phyloP scores from a whole-genome alignment of 305 asterid genomes.

The Coffea humblotiana region DNA sequence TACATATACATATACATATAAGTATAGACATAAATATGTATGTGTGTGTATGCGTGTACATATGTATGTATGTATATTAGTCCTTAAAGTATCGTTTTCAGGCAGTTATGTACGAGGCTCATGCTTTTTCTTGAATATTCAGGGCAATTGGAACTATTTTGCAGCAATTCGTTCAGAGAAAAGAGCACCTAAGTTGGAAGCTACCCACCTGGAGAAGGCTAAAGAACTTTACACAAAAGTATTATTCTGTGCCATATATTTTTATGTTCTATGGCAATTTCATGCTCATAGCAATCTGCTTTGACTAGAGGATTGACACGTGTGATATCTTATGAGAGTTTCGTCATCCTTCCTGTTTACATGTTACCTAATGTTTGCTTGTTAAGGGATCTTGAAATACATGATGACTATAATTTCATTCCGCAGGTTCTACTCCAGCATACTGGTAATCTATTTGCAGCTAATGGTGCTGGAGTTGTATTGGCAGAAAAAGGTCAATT shows the following conservation, averaged over 20 bases:
- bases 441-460: slow-evolving; percentile 92
- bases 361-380: not conserved
- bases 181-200: slow-evolving; percentile 91
- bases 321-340: not conserved
- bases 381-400: slow-evolving; percentile 8
- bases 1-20: too few relatives aligned
- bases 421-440: slow-evolving; percentile 84
- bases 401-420: slow-evolving; percentile 24
- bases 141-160: slow-evolving; percentile 99
- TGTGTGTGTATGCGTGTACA: too few relatives aligned
- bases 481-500: slow-evolving; percentile 96
- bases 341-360: not conserved
- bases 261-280: not conserved
- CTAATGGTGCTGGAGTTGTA: slow-evolving; percentile 98
- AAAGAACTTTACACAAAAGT: slow-evolving; percentile 95
- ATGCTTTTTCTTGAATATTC: slow-evolving; percentile 26
- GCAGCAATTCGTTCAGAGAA: slow-evolving; percentile 97
- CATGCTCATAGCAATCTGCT: slow-evolving; percentile 4
- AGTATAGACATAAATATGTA: too few relatives aligned
- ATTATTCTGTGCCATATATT: slow-evolving; percentile 30
- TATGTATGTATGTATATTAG: not conserved
- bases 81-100: slow-evolving; percentile 25
- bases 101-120: slow-evolving; percentile 23
- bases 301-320: not conserved
- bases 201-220: slow-evolving; percentile 96